These are phyloP conservation scores for Pugionium cornutum DNA, from an alignment of 345 rosid genomes.

Conservation along the genomic window DNA sequence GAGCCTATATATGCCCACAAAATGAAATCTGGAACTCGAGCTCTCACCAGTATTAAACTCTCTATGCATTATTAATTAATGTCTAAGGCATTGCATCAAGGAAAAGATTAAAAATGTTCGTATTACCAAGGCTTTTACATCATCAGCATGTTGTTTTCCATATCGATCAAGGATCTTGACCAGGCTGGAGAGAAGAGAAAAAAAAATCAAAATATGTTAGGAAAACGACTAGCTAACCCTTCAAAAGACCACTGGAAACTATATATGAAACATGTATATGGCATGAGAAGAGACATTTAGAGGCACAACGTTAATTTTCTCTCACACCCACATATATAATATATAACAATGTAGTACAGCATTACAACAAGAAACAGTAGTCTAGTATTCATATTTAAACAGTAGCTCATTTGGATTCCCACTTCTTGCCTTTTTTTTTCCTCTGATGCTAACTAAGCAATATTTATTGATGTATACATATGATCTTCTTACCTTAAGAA, in stretches of 20 bases:
- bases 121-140: slow-evolving; percentile 39
- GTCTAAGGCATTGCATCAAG: not conserved
- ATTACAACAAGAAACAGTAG: too few relatives aligned
- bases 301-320: not conserved
- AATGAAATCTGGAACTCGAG: slow-evolving; percentile 1
- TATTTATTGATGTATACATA: not conserved
- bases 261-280: not conserved
- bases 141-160: slow-evolving; percentile 32
- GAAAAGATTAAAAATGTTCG: not conserved
- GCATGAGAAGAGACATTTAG: not conserved
- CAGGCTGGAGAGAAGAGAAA: slow-evolving; percentile 30
- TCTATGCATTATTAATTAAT: not conserved
- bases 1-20: slow-evolving; percentile 1
- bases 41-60: slow-evolving; percentile 7
- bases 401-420: not conserved
- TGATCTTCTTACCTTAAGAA: not conserved
- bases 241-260: not conserved
- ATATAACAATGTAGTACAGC: too few relatives aligned
- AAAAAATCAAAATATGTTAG: slow-evolving; percentile 3
- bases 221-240: slow-evolving; percentile 14
- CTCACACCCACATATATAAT: not conserved
- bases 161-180: slow-evolving; percentile 39
- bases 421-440: not conserved
- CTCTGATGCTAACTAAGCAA: not conserved
- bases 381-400: slow-evolving; percentile 5